These are phyloP conservation scores for Phytophthora melonis DNA, from an alignment of 352 stramenopile species.

Conservation along the genomic window DNA sequence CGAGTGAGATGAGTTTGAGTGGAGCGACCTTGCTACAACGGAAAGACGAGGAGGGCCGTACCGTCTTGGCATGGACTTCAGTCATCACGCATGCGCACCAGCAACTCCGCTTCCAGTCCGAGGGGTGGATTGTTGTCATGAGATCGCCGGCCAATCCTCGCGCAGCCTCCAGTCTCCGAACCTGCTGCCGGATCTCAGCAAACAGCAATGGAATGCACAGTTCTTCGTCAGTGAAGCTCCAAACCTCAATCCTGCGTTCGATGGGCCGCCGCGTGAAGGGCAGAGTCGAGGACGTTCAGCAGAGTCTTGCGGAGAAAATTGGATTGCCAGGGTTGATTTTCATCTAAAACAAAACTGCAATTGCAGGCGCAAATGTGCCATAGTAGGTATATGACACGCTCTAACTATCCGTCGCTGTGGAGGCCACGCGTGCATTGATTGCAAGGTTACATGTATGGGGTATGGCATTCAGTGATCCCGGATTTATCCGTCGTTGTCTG, in stretches of 20 bases:
- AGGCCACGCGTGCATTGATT: too few species aligned
- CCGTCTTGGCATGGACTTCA: slow-evolving; percentile 15
- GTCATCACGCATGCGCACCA: background rate
- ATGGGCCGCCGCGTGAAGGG: slow-evolving; percentile 14
- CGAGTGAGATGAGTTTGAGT: slow-evolving; percentile 2
- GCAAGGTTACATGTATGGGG: too few species aligned
- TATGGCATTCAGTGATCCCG: too few species aligned
- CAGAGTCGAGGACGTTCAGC: slow-evolving; percentile 12
- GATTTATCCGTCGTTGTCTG: too few species aligned
- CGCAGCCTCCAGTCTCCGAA: slow-evolving; percentile 8
- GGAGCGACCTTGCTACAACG: slow-evolving; percentile 12
- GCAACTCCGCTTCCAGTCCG: slow-evolving; percentile 19
- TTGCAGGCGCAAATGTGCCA: too few species aligned
- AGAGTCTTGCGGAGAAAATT: background rate
- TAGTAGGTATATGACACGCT: too few species aligned
- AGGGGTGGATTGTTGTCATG: slow-evolving; percentile 23
- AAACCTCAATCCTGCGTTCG: slow-evolving; percentile 4
- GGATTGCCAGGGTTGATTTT: slow-evolving; percentile 9
- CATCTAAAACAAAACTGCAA: background rate
- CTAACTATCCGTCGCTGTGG: too few species aligned
- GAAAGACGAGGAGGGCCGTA: slow-evolving; percentile 10
- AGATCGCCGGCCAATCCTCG: slow-evolving; percentile 6
- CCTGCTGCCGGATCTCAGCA: slow-evolving; percentile 13
- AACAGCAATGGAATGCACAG: background rate
- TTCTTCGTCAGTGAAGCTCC: background rate